Evolutionary conservation across 2,329 filamentous ascomycete species (phyloP), one percentile per base, ranked within the genome.

Genomic region (Zymoseptoria passerinii): DNA sequence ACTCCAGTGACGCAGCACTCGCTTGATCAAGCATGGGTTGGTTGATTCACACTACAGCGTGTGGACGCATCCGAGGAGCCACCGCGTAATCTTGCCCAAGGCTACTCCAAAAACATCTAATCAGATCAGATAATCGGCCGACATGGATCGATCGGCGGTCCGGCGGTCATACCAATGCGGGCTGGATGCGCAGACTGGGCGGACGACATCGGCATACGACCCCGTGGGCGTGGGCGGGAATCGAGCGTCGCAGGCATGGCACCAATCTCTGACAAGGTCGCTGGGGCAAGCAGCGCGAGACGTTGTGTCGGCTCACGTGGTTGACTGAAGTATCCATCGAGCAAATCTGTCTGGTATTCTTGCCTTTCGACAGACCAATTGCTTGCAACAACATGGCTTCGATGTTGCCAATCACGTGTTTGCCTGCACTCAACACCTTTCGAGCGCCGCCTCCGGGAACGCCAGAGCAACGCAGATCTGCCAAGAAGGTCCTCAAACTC

Each of bases 111-210:
- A n/a, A n/a, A 13, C 35, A 44, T 44, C 35, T 44, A 5, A 44
- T 44, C 49, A 51, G 49, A 51, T 51, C 49, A 51, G 49, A 51
- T 51, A 20, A 51, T 51, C 49, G 49, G 49, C 49, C 27, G 49
- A n/a, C 49, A 13, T 16, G 5, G 49, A 50, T 50, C 49, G 8
- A n/a, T n/a, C n/a, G n/a, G n/a, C n/a, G n/a, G n/a, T n/a, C n/a
- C n/a, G n/a, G n/a, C n/a, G n/a, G n/a, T n/a, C n/a, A n/a, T n/a
- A n/a, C n/a, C n/a, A n/a, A n/a, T n/a, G n/a, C n/a, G n/a, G n/a
- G n/a, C n/a, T n/a, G n/a, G n/a, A n/a, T n/a, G n/a, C n/a, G n/a
- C n/a, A n/a, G n/a, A n/a, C n/a, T 13, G 35, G 35, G 1, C 16
- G 35, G 16, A 44, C 35, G 35, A 44, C 4, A 5, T 44, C 16